Conservation (phyloP, 2,329 filamentous ascomycete genomes). For the Sarocladium brachiariae region DNA sequence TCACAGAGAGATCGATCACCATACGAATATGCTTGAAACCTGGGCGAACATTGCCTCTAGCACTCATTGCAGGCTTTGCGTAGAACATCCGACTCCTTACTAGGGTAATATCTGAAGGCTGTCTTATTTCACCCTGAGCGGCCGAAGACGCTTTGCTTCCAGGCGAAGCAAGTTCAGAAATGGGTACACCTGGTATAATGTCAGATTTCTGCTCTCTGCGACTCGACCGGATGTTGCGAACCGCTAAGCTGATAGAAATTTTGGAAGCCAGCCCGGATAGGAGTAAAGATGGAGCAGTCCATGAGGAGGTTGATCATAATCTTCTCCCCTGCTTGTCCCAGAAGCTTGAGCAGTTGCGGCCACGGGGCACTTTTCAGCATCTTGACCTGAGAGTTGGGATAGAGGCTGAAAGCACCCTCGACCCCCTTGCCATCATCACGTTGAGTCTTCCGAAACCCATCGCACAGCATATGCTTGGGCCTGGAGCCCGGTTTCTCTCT, state of each 20-base stretch:
- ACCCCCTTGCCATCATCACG: slow-evolving; percentile 35
- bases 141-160: background rate
- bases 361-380: slow-evolving; percentile 65
- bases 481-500: slow-evolving; percentile 39
- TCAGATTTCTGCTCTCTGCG: slow-evolving; percentile 11
- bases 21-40: slow-evolving; percentile 77
- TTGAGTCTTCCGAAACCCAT: slow-evolving; percentile 62
- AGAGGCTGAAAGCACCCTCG: slow-evolving; percentile 56
- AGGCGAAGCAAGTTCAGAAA: slow-evolving; percentile 38
- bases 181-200: slow-evolving; percentile 35
- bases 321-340: slow-evolving; percentile 68
- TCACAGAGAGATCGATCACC: slow-evolving; percentile 23
- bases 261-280: slow-evolving; percentile 49
- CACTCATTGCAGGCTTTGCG: slow-evolving; percentile 64
- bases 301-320: slow-evolving; percentile 74
- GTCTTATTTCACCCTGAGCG: slow-evolving; percentile 10
- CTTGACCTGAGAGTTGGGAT: slow-evolving; percentile 64
- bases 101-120: slow-evolving; percentile 60
- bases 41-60: slow-evolving; percentile 59
- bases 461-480: slow-evolving; percentile 71
- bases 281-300: slow-evolving; percentile 68
- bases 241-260: slow-evolving; percentile 79
- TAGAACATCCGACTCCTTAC: slow-evolving; percentile 84
- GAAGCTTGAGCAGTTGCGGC: slow-evolving; percentile 64
- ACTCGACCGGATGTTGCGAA: slow-evolving; percentile 25